Evolutionary conservation across 1,284 basidiomycete species (phyloP), one percentile per base, ranked within the genome.

Genomic region (Grifola frondosa): DNA sequence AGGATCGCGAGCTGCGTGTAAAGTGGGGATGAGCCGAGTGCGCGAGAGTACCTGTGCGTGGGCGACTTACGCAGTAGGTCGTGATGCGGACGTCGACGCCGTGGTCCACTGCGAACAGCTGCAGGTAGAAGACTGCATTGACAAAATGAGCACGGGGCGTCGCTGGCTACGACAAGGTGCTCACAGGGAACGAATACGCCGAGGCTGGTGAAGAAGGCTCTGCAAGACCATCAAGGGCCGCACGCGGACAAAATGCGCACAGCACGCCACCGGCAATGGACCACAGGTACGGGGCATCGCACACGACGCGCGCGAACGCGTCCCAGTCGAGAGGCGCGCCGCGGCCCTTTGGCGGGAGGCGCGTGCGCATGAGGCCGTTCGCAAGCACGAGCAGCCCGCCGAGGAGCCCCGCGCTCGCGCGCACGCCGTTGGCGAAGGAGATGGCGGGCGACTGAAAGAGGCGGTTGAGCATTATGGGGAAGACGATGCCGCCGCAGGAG

Each of bases 401-500:
- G 52, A 88, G 76, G 67, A 88, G 85, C 2, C 77, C 84, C 3
- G 77, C 73, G 40, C 79, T 75, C 4, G 82, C 72, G 61, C 86
- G 75, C 1, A 78, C 78, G 67, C 77, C 74, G 72, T 81, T 85
- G 20, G 61, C 42, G 2, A 77, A 74, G 61, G 85, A 81, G 60
- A 88, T 77, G 28, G 73, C 69, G n/a, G 77, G 79, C 0, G 79
- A 75, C 0, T 80, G 75, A 51, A 88, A 69, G 52, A 73, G 81
- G 46, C 69, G 63, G 49, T 77, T 77, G 33, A 77, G 61, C 53
- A 78, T 59, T 44, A 78, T 75, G 3, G 77, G 75, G 63, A 72
- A 76, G 16, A 74, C 57, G 30, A 77, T 65, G 4, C 76, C 76
- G 3, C 77, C 76, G 19, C 70, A 50, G 5, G 76, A 75, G 23